A percentile compares a stretch with the other conserved stretches of the same genome.
Evolutionary conservation across 1,284 basidiomycete species (phyloP).

Genomic region (Ganoderma lingzhi): DNA sequence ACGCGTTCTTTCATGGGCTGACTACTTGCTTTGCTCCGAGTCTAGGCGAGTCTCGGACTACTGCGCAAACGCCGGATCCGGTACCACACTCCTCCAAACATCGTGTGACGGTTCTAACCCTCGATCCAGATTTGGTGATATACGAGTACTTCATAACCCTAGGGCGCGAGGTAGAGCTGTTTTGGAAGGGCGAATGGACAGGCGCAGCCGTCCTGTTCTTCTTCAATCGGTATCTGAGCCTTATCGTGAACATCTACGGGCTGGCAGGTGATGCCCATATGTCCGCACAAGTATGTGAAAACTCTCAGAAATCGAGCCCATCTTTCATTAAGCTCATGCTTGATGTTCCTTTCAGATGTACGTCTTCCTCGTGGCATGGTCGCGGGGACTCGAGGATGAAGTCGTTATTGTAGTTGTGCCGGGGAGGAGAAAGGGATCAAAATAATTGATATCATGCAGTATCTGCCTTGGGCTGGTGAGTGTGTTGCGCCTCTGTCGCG

Average conservation of each 20-base stretch:
- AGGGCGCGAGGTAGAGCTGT: slow-evolving; percentile 5
- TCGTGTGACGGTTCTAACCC: no score
- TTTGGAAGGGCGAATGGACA: background rate
- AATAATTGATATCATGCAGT: background rate
- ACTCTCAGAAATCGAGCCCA: background rate
- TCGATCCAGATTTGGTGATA: background rate
- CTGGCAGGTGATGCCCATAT: background rate
- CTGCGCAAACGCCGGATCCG: slow-evolving; percentile 15
- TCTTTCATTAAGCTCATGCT: background rate
- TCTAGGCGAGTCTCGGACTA: slow-evolving; percentile 4
- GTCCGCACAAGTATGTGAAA: background rate
- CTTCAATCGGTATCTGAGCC: background rate
- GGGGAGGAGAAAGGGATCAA: background rate
- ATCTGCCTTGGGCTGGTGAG: background rate
- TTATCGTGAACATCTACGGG: background rate
- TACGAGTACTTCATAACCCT: slow-evolving; percentile 19
- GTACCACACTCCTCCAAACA: background rate
- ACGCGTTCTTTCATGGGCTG: background rate
- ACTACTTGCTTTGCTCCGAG: background rate
- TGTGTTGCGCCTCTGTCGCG: background rate
- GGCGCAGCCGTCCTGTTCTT: background rate
- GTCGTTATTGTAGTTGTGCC: background rate
- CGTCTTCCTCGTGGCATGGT: background rate
- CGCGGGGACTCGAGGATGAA: background rate
- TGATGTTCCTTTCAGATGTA: background rate